Percentiles rank a stretch among this genome's conserved stretches.
Conservation (phyloP, 2,329 filamentous ascomycete species). For the Ophiostoma piceae region DNA sequence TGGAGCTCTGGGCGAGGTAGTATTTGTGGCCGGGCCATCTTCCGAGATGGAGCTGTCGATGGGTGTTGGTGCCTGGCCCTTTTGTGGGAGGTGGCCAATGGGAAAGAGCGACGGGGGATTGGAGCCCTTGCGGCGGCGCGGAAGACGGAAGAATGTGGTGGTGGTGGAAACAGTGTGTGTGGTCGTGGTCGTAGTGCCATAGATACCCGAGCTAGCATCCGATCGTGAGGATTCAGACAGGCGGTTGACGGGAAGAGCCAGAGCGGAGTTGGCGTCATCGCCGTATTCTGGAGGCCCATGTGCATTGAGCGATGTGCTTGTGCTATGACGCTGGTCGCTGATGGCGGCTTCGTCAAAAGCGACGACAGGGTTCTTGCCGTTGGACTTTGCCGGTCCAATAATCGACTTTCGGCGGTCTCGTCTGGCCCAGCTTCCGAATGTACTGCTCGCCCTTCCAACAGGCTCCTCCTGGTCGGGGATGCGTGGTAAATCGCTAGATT, state of each 20-base stretch:
- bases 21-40: constrained; percentile 7
- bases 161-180: constrained; percentile 58
- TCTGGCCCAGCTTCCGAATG: constrained; percentile 32
- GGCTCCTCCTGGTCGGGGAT: constrained; percentile 32
- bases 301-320: background rate
- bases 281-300: constrained; percentile 48
- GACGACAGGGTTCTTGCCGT: constrained; percentile 38
- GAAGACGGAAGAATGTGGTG: constrained; percentile 74
- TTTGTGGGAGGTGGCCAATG: constrained; percentile 66
- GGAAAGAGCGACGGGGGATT: constrained; percentile 74
- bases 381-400: constrained; percentile 36
- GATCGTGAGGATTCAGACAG: constrained; percentile 85
- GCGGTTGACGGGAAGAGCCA: constrained; percentile 60
- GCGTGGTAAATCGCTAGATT: constrained; percentile 47
- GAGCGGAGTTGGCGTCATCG: constrained; percentile 51
- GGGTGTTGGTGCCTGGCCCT: constrained; percentile 23
- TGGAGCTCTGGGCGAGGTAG: constrained; percentile 4
- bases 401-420: constrained; percentile 42
- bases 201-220: constrained; percentile 69
- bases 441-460: constrained; percentile 21
- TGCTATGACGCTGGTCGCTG: constrained; percentile 29
- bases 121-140: constrained; percentile 54
- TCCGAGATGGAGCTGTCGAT: constrained; percentile 20
- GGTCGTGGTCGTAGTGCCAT: constrained; percentile 54
- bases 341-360: constrained; percentile 57